phyloP scores from a whole-genome alignment of 257 asterid species.

The Penstemon newberryi region DNA sequence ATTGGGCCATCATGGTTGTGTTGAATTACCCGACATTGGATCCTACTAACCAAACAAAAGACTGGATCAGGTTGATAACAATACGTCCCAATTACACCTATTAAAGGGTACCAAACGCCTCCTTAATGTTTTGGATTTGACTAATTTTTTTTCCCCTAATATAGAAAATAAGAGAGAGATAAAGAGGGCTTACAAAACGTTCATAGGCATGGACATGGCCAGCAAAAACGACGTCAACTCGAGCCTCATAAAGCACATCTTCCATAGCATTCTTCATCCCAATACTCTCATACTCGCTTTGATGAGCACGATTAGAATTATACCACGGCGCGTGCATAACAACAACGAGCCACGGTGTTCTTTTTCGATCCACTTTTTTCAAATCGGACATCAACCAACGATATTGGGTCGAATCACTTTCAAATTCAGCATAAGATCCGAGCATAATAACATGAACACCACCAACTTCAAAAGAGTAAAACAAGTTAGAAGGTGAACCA shows the following conservation, averaged over 20 bases:
- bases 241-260: constrained; percentile 49
- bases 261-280: constrained; percentile 62
- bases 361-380: constrained; percentile 42
- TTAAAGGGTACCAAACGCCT: too few relatives aligned
- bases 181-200: constrained; percentile 54
- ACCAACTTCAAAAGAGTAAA: constrained; percentile 64
- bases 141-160: too few relatives aligned
- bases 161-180: too few relatives aligned
- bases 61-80: too few relatives aligned
- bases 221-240: constrained; percentile 57
- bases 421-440: constrained; percentile 68
- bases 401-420: constrained; percentile 43
- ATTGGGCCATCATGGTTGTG: too few relatives aligned
- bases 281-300: constrained; percentile 40
- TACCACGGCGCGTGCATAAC: constrained; percentile 78
- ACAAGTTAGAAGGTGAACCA: constrained; percentile 59
- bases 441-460: constrained; percentile 68
- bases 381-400: constrained; percentile 51
- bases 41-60: too few relatives aligned
- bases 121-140: too few relatives aligned
- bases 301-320: constrained; percentile 64
- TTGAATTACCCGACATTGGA: too few relatives aligned
- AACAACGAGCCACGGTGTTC: constrained; percentile 65
- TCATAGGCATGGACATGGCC: constrained; percentile 88
- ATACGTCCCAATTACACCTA: too few relatives aligned